A percentile compares a stretch with the other conserved stretches of the same genome.
Evolutionary conservation across 805 yeast species (phyloP).

Genomic region (Lipomyces lipofer): DNA sequence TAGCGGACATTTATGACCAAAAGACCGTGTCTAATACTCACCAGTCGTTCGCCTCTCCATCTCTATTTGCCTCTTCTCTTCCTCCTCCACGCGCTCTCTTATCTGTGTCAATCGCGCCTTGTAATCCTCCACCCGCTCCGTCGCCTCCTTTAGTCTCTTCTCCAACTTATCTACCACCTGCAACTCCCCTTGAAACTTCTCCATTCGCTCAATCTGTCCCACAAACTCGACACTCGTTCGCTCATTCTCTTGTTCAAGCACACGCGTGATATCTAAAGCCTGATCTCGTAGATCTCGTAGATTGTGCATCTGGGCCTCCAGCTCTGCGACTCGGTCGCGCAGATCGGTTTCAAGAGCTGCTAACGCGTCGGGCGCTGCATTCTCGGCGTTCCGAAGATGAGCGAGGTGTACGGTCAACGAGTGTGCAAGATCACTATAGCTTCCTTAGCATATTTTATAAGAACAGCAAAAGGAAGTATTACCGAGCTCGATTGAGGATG

Average conservation of each 20-base stretch:
- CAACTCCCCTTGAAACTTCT: conserved; percentile 13
- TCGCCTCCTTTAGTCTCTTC: conserved; percentile 9
- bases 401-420: too few relatives aligned
- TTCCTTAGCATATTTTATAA: too few relatives aligned
- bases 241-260: conserved; percentile 10
- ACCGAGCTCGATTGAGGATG: too few relatives aligned
- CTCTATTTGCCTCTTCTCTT: conserved; percentile 12
- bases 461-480: too few relatives aligned
- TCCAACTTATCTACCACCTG: conserved; percentile 10
- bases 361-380: too few relatives aligned
- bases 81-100: conserved; percentile 1
- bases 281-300: conserved; percentile 8
- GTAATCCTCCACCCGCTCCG: conserved; percentile 11
- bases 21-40: neutral
- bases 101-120: conserved; percentile 3
- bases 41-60: conserved; percentile 5
- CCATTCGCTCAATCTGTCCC: conserved; percentile 16
- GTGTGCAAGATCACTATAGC: too few relatives aligned
- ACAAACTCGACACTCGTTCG: conserved; percentile 9
- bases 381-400: too few relatives aligned
- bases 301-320: neutral
- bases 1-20: neutral
- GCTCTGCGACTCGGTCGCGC: neutral
- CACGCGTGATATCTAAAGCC: neutral
- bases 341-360: conserved; percentile 13